phyloP scores from a whole-genome alignment of 768 basidiomycete genomes.

The Chlorophyllum brunneum region DNA sequence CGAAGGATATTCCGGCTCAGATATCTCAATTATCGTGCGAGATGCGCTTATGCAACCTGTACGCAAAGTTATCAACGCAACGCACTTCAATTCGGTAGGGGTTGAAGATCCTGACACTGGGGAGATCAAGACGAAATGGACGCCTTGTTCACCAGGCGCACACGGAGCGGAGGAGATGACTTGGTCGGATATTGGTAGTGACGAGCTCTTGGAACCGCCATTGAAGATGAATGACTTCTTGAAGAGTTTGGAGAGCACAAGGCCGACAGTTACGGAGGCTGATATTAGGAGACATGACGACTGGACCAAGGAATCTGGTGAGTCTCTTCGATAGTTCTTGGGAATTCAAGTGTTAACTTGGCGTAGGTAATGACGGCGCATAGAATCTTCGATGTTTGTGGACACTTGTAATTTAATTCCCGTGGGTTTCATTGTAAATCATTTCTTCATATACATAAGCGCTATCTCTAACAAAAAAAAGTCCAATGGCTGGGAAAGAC shows the following conservation, averaged over 20 bases:
- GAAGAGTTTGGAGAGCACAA: slow-evolving; percentile 69
- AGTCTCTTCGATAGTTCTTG: slow-evolving; percentile 21
- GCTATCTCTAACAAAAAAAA: too few relatives aligned
- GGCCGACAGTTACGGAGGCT: slow-evolving; percentile 84
- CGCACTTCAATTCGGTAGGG: slow-evolving; percentile 74
- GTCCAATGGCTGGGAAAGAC: too few relatives aligned
- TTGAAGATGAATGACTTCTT: slow-evolving; percentile 78
- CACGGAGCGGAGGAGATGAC: slow-evolving; percentile 78
- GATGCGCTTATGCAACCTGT: slow-evolving; percentile 99
- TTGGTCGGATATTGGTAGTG: slow-evolving; percentile 85
- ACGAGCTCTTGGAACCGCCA: slow-evolving; percentile 88
- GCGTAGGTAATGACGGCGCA: slow-evolving; percentile 29
- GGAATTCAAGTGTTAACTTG: background rate
- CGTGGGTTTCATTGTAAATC: background rate
- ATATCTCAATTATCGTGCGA: slow-evolving; percentile 90
- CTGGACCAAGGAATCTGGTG: slow-evolving; percentile 84
- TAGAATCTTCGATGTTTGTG: slow-evolving; percentile 6
- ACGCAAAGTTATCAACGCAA: slow-evolving; percentile 91
- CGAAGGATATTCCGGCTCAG: slow-evolving; percentile 93
- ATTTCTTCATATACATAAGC: too few relatives aligned
- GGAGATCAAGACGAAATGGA: slow-evolving; percentile 56
- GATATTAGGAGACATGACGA: slow-evolving; percentile 84
- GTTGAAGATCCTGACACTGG: slow-evolving; percentile 30
- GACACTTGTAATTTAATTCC: background rate
- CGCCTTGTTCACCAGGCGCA: slow-evolving; percentile 96